phyloP scores from a whole-genome alignment of 1,139 yeast genomes.

The Pichia sp. region DNA sequence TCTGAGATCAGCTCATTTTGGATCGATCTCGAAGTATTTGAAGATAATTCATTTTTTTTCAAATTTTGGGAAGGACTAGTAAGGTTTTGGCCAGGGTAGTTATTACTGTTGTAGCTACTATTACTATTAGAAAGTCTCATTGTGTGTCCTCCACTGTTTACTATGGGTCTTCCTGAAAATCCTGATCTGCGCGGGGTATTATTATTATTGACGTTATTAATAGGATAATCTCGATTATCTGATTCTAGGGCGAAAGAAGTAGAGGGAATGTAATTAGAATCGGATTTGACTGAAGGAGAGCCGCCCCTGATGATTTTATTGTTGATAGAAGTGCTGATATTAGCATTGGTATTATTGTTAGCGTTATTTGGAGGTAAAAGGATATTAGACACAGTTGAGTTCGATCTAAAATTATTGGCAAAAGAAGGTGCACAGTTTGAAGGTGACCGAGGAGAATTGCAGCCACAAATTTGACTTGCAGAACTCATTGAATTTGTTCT shows the following conservation, averaged over 20 bases:
- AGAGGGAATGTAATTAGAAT: constrained; percentile 2
- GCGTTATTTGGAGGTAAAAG: neutral
- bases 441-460: constrained; percentile 15
- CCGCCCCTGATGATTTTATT: constrained; percentile 3
- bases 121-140: constrained; percentile 11
- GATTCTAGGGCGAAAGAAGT: neutral
- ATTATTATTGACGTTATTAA: neutral
- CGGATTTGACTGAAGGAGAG: constrained; percentile 6
- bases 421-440: constrained; percentile 1
- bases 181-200: constrained; percentile 6
- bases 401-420: constrained; percentile 9
- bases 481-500: constrained; percentile 27
- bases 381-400: neutral
- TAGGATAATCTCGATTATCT: neutral
- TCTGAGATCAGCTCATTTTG: constrained; percentile 4
- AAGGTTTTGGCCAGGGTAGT: neutral
- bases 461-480: neutral
- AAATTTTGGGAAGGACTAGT: constrained; percentile 1
- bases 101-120: neutral
- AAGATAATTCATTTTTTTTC: constrained; percentile 7
- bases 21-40: constrained; percentile 7
- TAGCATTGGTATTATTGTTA: neutral
- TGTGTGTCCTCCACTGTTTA: constrained; percentile 3
- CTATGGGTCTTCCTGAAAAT: constrained; percentile 9
- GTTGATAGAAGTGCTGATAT: neutral